Evolutionary conservation across 2,329 filamentous ascomycete species (phyloP), one percentile per base, ranked within the genome.

Genomic region (Sporothrix euskadiensis): DNA sequence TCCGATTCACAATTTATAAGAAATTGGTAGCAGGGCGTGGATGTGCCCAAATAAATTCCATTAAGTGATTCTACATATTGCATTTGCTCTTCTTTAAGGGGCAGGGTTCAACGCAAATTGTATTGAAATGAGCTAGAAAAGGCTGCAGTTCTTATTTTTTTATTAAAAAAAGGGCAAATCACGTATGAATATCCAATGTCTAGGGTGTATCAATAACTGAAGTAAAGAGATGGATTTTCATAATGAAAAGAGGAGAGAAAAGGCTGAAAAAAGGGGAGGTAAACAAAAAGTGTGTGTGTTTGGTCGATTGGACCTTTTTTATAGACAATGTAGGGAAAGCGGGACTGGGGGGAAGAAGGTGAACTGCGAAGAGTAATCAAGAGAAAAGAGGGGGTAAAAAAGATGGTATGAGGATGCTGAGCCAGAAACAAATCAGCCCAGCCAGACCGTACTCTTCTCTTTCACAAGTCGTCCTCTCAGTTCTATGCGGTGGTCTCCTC

Each of bases 401-500:
- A 68, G 44, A 54, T 56, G 49, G 32, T 8, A 66, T 14, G 70
- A 35, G n/a, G 14, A 22, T 61, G 32, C 22, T 61, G 57, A 19
- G 57, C 19, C 56, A 47, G 54, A 39, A 52, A 49, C 44, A 12
- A 49, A 49, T 5, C 44, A 32, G 9, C 16, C 7, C 22, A 32
- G 12, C 19, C 32, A 69, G 30, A 32, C 9, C 3, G 1, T 1
- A 32, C 30, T n/a, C 32, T 10, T 61, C 57, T 52, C 22, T 70
- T 39, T 57, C 1, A 65, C 39, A 47, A 19, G 32, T 41, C 16
- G 32, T 66, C 39, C 4, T 44, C 22, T 30, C 52, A 12, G 26
- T 19, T 16, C 71, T 30, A 73, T 66, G 68, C 61, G 54, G 68
- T 69, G n/a, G 73, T 32, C 75, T 73, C 71, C 65, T 74, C 74